Conservation (phyloP, 2,329 filamentous ascomycete genomes). For the Macrophomina pseudophaseolina region DNA sequence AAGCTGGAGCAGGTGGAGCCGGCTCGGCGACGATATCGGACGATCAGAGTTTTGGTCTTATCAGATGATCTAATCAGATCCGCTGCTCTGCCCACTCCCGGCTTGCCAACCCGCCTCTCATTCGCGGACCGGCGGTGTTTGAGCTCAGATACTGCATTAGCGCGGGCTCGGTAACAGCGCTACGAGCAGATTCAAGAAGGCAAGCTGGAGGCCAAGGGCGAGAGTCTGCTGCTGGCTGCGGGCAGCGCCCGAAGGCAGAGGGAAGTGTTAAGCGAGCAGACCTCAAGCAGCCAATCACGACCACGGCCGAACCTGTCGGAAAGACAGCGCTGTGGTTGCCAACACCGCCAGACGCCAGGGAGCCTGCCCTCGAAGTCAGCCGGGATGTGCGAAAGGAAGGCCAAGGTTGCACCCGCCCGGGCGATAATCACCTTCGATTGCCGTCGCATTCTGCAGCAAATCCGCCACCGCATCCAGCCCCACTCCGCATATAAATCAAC, state of each 20-base stretch:
- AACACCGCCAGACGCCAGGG: constrained; percentile 2
- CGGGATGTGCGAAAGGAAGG: background rate
- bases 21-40: constrained; percentile 23
- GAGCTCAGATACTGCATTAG: background rate
- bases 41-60: constrained; percentile 21
- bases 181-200: background rate
- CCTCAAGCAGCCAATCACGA: background rate
- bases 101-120: background rate
- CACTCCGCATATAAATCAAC: constrained; percentile 10
- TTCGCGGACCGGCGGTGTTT: background rate
- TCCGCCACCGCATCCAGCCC: background rate
- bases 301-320: background rate
- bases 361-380: background rate
- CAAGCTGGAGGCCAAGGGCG: background rate
- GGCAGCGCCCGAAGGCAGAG: background rate
- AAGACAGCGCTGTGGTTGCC: background rate
- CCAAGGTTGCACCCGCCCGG: background rate
- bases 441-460: background rate
- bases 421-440: background rate
- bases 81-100: background rate
- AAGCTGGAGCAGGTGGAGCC: constrained; percentile 2
- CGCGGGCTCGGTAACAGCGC: background rate
- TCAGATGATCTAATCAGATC: constrained; percentile 25
- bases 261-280: constrained; percentile 7
- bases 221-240: background rate